phyloP scores from a whole-genome alignment of 441 rosid species.

The Theobroma grandiflorum region DNA sequence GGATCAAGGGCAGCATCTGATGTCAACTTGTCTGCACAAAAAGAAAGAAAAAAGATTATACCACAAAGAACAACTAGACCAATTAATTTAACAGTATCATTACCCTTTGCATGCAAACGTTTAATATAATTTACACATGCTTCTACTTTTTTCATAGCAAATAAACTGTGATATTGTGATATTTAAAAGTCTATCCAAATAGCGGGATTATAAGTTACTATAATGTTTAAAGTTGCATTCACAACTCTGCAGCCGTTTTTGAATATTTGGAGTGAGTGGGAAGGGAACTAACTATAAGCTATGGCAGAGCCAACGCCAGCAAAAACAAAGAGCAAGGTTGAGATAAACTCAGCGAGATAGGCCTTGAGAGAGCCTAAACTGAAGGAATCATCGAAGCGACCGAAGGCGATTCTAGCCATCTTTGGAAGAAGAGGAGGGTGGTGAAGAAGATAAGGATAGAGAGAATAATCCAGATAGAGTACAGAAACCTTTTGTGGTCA shows the following conservation, averaged over 20 bases:
- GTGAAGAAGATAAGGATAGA: not conserved
- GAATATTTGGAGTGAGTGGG: not conserved
- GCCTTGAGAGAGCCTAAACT: conserved; percentile 80
- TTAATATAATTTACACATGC: not conserved
- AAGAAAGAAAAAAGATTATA: not conserved
- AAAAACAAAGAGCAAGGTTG: conserved; percentile 91
- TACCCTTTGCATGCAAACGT: not conserved
- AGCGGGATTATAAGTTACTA: not conserved
- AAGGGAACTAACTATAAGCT: conserved; percentile 62
- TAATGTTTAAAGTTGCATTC: not conserved
- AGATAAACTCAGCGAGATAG: conserved; percentile 90
- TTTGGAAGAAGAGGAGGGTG: not conserved
- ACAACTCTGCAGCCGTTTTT: not conserved
- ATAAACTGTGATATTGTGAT: not conserved
- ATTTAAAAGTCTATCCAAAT: not conserved
- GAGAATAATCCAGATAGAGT: conserved; percentile 1
- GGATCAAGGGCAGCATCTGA: conserved; percentile 85
- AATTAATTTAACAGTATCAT: not conserved
- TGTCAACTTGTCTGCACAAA: conserved; percentile 69
- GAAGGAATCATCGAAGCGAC: conserved; percentile 84
- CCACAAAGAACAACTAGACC: not conserved
- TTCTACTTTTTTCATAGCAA: not conserved
- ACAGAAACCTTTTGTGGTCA: not conserved
- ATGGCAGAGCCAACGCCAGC: conserved; percentile 97
- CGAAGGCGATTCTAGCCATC: conserved; percentile 78